Evolutionary conservation across 2,329 filamentous ascomycete species (phyloP).

Genomic region (Xylariaceae sp.): DNA sequence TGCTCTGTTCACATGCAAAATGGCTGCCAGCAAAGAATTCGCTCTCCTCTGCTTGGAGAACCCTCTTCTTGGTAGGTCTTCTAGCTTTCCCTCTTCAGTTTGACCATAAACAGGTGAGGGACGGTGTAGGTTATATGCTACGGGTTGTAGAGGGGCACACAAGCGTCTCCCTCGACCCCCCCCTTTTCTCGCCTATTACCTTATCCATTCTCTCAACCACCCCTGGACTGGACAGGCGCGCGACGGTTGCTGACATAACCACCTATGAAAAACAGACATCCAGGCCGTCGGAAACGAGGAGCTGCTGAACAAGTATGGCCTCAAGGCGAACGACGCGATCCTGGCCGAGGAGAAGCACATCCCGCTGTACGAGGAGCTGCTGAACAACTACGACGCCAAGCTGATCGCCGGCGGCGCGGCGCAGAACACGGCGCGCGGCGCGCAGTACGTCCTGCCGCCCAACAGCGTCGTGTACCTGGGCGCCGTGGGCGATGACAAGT

Average conservation of each 20-base stretch:
- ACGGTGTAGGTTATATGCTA: too few species aligned
- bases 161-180: neutral
- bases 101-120: too few species aligned
- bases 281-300: slow-evolving; percentile 78
- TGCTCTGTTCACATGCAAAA: slow-evolving; percentile 35
- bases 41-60: slow-evolving; percentile 93
- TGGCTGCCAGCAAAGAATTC: slow-evolving; percentile 75
- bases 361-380: slow-evolving; percentile 85
- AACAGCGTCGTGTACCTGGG: slow-evolving; percentile 92
- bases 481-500: slow-evolving; percentile 93
- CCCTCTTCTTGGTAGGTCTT: slow-evolving; percentile 75
- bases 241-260: slow-evolving; percentile 7
- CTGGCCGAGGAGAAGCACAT: slow-evolving; percentile 90
- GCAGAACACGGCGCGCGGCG: slow-evolving; percentile 94
- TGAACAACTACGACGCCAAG: slow-evolving; percentile 88
- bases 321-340: slow-evolving; percentile 97
- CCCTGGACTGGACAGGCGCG: neutral
- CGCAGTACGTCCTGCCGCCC: slow-evolving; percentile 87
- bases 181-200: neutral
- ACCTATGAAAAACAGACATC: slow-evolving; percentile 60
- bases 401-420: slow-evolving; percentile 93
- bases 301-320: slow-evolving; percentile 83
- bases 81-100: too few species aligned
- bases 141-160: too few species aligned
- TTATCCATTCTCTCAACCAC: too few species aligned